Percentiles rank a stretch among this genome's conserved stretches.
phyloP scores from a whole-genome alignment of 192 early-diverging fungal species.

The Rhizophagus sp. region DNA sequence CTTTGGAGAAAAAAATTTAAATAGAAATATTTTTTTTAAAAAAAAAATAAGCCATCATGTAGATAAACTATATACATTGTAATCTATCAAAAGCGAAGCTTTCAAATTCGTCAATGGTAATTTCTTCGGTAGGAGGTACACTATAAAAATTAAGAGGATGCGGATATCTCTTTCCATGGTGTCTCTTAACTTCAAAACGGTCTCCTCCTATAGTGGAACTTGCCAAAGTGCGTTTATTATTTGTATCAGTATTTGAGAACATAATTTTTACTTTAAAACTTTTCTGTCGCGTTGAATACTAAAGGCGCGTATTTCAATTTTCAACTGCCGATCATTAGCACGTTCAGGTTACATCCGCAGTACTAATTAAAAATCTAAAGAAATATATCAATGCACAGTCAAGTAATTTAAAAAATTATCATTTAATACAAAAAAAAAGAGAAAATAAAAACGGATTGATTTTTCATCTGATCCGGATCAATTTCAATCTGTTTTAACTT shows the following conservation, averaged over 20 bases:
- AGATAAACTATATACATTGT: slow-evolving; percentile 42
- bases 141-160: slow-evolving; percentile 67
- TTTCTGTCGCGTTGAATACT: too few relatives aligned
- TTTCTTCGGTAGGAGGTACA: slow-evolving; percentile 59
- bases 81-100: slow-evolving; percentile 71
- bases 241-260: not conserved
- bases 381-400: too few relatives aligned
- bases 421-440: too few relatives aligned
- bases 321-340: too few relatives aligned
- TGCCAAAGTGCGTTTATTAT: not conserved
- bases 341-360: too few relatives aligned
- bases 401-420: too few relatives aligned
- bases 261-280: not conserved
- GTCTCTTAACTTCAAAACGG: not conserved
- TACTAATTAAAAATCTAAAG: too few relatives aligned
- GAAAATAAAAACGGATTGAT: too few relatives aligned
- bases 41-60: not conserved
- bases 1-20: slow-evolving; percentile 32
- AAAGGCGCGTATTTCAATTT: too few relatives aligned
- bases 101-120: slow-evolving; percentile 77
- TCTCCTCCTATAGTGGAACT: not conserved
- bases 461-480: too few relatives aligned
- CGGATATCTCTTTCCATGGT: not conserved
- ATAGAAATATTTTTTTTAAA: too few relatives aligned
- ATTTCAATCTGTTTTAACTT: too few relatives aligned